Conservation (phyloP, 768 basidiomycete genomes). For the Lactifluus subvellereus region DNA sequence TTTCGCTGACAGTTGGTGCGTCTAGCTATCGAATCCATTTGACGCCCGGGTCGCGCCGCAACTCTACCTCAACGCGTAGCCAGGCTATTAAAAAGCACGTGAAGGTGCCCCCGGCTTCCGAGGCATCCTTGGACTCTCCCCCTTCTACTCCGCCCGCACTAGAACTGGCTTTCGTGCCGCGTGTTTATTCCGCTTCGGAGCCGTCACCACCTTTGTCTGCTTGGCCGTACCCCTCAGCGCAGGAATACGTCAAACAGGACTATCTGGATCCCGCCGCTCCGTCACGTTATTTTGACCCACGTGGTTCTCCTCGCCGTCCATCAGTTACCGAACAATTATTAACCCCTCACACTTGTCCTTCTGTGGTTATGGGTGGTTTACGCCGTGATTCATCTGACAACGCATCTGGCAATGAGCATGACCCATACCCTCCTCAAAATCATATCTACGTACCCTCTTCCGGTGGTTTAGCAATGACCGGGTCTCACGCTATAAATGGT, state of each 20-base stretch:
- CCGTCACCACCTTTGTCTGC: slow-evolving; percentile 14
- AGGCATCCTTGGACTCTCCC: slow-evolving; percentile 23
- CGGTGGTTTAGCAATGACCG: slow-evolving; percentile 18
- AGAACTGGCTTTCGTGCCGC: slow-evolving; percentile 22
- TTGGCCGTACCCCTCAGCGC: slow-evolving; percentile 14
- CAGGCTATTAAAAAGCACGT: slow-evolving; percentile 18
- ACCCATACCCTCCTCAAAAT: slow-evolving; percentile 6
- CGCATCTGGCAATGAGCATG: slow-evolving; percentile 14
- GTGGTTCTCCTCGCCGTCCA: slow-evolving; percentile 15
- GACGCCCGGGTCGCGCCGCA: slow-evolving; percentile 70
- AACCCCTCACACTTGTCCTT: slow-evolving; percentile 3
- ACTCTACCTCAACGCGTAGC: slow-evolving; percentile 45
- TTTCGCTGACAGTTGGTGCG: not conserved
- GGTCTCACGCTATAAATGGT: slow-evolving; percentile 13
- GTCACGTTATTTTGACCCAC: slow-evolving; percentile 21
- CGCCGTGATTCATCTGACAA: slow-evolving; percentile 17
- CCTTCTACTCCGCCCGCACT: slow-evolving; percentile 28
- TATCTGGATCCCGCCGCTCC: slow-evolving; percentile 2
- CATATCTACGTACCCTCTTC: slow-evolving; percentile 14
- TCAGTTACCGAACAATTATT: slow-evolving; percentile 7
- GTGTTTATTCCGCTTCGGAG: slow-evolving; percentile 11
- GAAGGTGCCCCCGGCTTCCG: slow-evolving; percentile 18
- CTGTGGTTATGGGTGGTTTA: slow-evolving; percentile 9
- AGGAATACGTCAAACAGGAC: slow-evolving; percentile 21
- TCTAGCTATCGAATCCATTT: slow-evolving; percentile 74